phyloP scores from a whole-genome alignment of 352 stramenopile genomes.

The Globisporangium apiculatum region DNA sequence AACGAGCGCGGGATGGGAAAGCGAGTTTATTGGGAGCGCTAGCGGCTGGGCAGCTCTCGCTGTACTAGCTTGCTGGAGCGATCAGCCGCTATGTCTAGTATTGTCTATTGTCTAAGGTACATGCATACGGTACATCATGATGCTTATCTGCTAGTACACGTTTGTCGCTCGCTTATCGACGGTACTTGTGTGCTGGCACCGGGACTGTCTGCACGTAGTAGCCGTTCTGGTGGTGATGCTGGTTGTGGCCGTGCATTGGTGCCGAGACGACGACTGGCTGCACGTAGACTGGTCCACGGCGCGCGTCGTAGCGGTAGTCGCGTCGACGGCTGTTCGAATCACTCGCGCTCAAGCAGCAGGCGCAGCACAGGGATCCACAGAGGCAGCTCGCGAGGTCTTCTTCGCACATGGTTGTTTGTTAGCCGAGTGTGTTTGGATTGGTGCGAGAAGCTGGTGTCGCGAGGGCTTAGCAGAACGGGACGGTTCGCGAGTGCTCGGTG shows the following conservation, averaged over 20 bases:
- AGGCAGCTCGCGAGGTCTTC: conserved; percentile 10
- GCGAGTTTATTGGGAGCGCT: too few relatives aligned
- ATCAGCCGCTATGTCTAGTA: too few relatives aligned
- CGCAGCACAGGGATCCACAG: conserved; percentile 19
- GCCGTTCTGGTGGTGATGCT: conserved; percentile 4
- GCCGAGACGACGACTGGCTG: conserved; percentile 22
- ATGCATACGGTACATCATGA: too few relatives aligned
- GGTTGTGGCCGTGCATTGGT: conserved; percentile 1
- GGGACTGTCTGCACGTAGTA: conserved; percentile 11
- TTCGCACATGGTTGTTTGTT: conserved; percentile 13
- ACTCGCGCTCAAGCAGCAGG: conserved; percentile 11
- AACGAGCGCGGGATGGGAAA: too few relatives aligned
- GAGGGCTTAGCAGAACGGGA: neutral
- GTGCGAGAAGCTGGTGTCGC: too few relatives aligned
- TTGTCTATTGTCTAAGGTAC: too few relatives aligned
- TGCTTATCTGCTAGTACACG: too few relatives aligned
- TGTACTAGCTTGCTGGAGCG: too few relatives aligned
- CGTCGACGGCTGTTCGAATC: conserved; percentile 12
- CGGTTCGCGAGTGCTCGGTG: neutral
- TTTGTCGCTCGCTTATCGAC: too few relatives aligned
- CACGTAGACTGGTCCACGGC: conserved; percentile 24
- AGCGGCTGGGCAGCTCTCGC: too few relatives aligned
- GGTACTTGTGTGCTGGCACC: too few relatives aligned
- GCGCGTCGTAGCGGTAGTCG: conserved; percentile 3
- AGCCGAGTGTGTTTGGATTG: too few relatives aligned